Percentiles rank a stretch among this genome's conserved stretches.
Evolutionary conservation across 1,139 yeast genomes (phyloP).

Genomic region (Debaryomyces psychrophilus): DNA sequence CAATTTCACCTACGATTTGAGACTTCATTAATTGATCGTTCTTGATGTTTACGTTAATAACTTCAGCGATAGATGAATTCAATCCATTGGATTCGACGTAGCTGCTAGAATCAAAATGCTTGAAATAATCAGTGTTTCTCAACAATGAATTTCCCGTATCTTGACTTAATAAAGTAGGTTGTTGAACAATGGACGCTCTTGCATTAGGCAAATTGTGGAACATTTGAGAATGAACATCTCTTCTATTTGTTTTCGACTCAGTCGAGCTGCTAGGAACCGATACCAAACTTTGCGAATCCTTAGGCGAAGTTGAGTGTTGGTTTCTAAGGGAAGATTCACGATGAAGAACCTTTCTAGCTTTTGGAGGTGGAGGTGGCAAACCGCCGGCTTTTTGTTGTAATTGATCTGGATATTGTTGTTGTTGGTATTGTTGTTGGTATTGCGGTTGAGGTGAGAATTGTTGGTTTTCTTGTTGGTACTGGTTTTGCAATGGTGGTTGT

Average conservation of each 20-base stretch:
- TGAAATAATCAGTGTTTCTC: slow-evolving; percentile 41
- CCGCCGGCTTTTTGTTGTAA: slow-evolving; percentile 3
- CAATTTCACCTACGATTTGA: slow-evolving; percentile 77
- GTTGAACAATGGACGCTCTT: slow-evolving; percentile 38
- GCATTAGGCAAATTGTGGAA: slow-evolving; percentile 55
- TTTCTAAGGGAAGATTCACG: slow-evolving; percentile 15
- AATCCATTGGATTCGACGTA: slow-evolving; percentile 61
- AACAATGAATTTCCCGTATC: slow-evolving; percentile 40
- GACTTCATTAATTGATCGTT: slow-evolving; percentile 64
- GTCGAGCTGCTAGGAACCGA: slow-evolving; percentile 10
- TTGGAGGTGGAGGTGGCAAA: slow-evolving; percentile 66
- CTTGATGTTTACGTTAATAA: slow-evolving; percentile 71
- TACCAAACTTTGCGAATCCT: slow-evolving; percentile 6
- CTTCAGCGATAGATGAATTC: slow-evolving; percentile 78
- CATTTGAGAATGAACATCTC: slow-evolving; percentile 55
- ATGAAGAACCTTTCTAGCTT: slow-evolving; percentile 61
- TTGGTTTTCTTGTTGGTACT: background rate
- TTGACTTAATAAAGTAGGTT: slow-evolving; percentile 27
- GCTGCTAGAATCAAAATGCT: slow-evolving; percentile 42
- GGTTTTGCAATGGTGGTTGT: background rate
- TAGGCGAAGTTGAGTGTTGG: slow-evolving; percentile 7
- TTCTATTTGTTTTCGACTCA: slow-evolving; percentile 27
- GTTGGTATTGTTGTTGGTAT: background rate
- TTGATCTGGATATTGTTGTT: background rate
- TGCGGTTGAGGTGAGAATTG: background rate